These are phyloP conservation scores for Leccinum solheimii DNA, from an alignment of 1,284 basidiomycete species.

Conservation along the genomic window DNA sequence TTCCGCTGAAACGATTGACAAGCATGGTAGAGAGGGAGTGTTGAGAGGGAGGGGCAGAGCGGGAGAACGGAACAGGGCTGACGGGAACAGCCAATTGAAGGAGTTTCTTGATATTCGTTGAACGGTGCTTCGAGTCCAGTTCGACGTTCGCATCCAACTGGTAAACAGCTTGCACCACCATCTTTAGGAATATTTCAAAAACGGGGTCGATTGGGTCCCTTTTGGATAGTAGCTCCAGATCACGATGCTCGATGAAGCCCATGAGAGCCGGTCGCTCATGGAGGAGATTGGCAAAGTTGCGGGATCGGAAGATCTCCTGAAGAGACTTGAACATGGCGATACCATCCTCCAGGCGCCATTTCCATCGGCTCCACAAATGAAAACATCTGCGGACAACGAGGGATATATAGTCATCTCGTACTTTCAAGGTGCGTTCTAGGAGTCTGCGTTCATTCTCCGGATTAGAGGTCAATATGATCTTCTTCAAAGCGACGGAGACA, in stretches of 20 bases:
- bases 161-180: constrained; percentile 61
- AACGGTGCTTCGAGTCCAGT: constrained; percentile 38
- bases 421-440: constrained; percentile 46
- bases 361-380: constrained; percentile 69
- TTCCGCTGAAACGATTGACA: constrained; percentile 82
- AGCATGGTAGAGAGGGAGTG: constrained; percentile 73
- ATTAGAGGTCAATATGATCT: constrained; percentile 59
- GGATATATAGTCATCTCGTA: constrained; percentile 77
- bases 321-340: constrained; percentile 66
- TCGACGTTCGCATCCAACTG: constrained; percentile 31
- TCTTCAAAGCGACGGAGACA: constrained; percentile 56
- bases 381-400: constrained; percentile 76
- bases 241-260: constrained; percentile 66
- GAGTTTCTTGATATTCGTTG: constrained; percentile 64
- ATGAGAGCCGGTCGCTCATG: constrained; percentile 80
- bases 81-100: constrained; percentile 81
- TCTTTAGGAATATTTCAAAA: constrained; percentile 80
- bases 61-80: constrained; percentile 65
- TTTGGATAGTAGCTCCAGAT: constrained; percentile 57
- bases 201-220: constrained; percentile 65
- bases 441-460: constrained; percentile 47
- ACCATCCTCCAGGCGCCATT: constrained; percentile 69
- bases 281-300: constrained; percentile 77
- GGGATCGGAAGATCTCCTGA: constrained; percentile 76
- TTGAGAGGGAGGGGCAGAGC: constrained; percentile 50